Evolutionary conservation across 257 asterid species (phyloP), one percentile per base, ranked within the genome.

Genomic region (Asclepias syriaca): DNA sequence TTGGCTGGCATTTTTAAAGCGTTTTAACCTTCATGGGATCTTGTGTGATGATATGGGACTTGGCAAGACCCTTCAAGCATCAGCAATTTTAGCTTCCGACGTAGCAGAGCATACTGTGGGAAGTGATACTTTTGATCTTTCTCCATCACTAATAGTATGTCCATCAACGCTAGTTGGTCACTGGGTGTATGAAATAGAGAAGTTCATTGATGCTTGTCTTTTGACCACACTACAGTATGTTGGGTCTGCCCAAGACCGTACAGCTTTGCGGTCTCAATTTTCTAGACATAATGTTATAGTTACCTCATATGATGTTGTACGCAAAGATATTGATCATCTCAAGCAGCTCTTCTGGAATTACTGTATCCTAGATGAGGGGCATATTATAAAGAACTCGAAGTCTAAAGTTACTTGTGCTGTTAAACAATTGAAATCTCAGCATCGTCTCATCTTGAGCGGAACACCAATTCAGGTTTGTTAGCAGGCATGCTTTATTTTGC

Each of bases 31-130:
- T 81, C 98, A 95, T 53, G 99, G 99, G 71, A 89, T 95, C 70
- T 85, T 95, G 83, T 92, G 99, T 78, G 99, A 95, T 84, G 99
- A 95, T 81, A 95, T 95, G 99, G 99, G 99, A 72, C 94, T 95
- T 68, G 99, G 99, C 69, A 95, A 95, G 83, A 95, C 99, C 76
- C 99, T 95, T 79, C 99, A 95, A 78, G 85, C 99, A 81, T 92
- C 99, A 7, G 90, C 96, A 56, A 92, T 95, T 78, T 88, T 95
- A 80, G 98, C 96, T 68, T 92, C 99, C 69, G 98, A 90, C 78
- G 83, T 95, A 78, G 97, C 94, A 49, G 99, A 95, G 81, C 91
- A 84, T 74, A 70, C 87, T 78, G 93, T 87, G 83, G 79, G 87
- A 69, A 80, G 80, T 65, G 86, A 77, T 71, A 83, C 64, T 58